These are phyloP conservation scores for Acacia melanoxylon DNA, from an alignment of 306 rosid genomes.

Conservation along the genomic window DNA sequence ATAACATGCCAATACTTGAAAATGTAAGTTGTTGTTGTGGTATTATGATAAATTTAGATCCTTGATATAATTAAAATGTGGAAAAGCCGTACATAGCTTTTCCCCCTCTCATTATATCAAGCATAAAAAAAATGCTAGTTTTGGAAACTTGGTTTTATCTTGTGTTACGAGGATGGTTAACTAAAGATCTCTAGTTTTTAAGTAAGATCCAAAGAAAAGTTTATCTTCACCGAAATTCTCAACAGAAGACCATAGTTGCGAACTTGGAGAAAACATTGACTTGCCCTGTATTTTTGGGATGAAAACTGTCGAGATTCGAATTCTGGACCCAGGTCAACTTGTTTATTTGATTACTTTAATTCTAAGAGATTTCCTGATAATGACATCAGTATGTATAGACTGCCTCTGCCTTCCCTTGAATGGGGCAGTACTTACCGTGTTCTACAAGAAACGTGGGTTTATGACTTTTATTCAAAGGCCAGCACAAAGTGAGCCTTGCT, in stretches of 20 bases:
- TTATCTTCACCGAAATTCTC: neutral
- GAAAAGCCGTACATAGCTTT: neutral
- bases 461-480: neutral
- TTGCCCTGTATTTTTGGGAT: neutral
- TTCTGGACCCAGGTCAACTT: neutral
- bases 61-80: conserved; percentile 4
- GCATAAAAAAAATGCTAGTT: neutral
- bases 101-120: neutral
- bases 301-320: neutral
- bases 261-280: conserved; percentile 7
- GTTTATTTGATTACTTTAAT: neutral
- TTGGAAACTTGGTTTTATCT: neutral
- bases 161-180: neutral
- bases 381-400: neutral
- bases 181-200: neutral
- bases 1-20: conserved; percentile 59
- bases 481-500: neutral
- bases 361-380: neutral
- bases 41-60: neutral
- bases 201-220: neutral
- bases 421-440: neutral
- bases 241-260: neutral
- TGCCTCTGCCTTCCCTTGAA: neutral
- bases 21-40: conserved; percentile 32
- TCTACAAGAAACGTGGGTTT: conserved; percentile 3